A percentile compares a stretch with the other conserved stretches of the same genome.
phyloP scores from a whole-genome alignment of 225 moss, liverwort and hornwort species.

The Marchantia polymorpha region DNA sequence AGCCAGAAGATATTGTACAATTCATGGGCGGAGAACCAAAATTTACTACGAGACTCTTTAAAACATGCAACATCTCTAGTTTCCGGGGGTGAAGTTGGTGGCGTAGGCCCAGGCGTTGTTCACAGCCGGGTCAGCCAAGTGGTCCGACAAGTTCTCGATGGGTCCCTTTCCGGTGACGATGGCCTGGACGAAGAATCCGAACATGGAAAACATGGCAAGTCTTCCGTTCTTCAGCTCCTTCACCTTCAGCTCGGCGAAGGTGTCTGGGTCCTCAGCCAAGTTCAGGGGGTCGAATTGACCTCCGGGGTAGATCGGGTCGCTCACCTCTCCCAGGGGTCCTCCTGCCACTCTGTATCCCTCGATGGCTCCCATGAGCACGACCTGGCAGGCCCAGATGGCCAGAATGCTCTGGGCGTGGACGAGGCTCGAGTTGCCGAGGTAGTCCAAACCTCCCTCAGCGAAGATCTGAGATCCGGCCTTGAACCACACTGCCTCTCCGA shows the following conservation, averaged over 20 bases:
- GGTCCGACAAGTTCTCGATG: slow-evolving; percentile 37
- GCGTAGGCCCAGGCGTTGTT: slow-evolving; percentile 17
- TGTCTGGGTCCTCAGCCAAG: slow-evolving; percentile 46
- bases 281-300: slow-evolving; percentile 41
- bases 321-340: slow-evolving; percentile 37
- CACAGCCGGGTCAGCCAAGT: slow-evolving; percentile 35
- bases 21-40: no score
- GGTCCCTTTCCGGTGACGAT: slow-evolving; percentile 46
- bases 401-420: slow-evolving; percentile 27
- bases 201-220: slow-evolving; percentile 38
- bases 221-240: slow-evolving; percentile 50
- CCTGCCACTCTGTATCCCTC: slow-evolving; percentile 22
- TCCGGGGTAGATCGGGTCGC: slow-evolving; percentile 41
- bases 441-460: slow-evolving; percentile 39
- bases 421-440: slow-evolving; percentile 26
- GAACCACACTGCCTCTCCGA: slow-evolving; percentile 16
- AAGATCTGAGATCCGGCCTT: slow-evolving; percentile 37
- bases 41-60: no score
- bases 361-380: slow-evolving; percentile 17
- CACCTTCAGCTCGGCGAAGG: slow-evolving; percentile 49
- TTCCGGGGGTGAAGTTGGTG: slow-evolving; percentile 13
- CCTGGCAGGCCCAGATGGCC: slow-evolving; percentile 13
- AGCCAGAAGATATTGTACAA: no score
- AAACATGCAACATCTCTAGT: background rate
- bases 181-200: slow-evolving; percentile 44